phyloP scores from a whole-genome alignment of 768 basidiomycete genomes.

The Tulasnella calospora region DNA sequence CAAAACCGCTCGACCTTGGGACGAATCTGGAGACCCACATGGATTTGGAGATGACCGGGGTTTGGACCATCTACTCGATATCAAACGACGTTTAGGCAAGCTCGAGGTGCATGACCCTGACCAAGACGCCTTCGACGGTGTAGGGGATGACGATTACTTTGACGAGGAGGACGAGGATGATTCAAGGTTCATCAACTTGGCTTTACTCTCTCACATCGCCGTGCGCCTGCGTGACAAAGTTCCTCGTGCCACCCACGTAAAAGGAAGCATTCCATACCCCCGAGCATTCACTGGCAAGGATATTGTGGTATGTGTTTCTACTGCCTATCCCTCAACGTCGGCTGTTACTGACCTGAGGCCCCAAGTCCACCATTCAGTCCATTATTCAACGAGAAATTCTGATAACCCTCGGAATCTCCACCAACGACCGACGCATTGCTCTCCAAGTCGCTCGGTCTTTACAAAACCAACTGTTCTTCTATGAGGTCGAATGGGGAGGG shows the following conservation, averaged over 20 bases:
- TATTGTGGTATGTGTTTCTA: slow-evolving; percentile 63
- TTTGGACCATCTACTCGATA: slow-evolving; percentile 15
- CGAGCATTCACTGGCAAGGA: slow-evolving; percentile 91
- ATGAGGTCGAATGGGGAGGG: slow-evolving; percentile 93
- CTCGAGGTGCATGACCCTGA: slow-evolving; percentile 16
- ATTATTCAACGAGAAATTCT: slow-evolving; percentile 81
- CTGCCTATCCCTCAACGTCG: slow-evolving; percentile 5
- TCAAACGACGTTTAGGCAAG: slow-evolving; percentile 19
- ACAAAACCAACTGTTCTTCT: slow-evolving; percentile 90
- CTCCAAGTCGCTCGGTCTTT: slow-evolving; percentile 84
- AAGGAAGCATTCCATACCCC: slow-evolving; percentile 88
- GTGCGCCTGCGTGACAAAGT: slow-evolving; percentile 87
- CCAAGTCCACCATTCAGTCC: slow-evolving; percentile 78
- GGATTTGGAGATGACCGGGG: background rate
- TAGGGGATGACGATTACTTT: slow-evolving; percentile 20
- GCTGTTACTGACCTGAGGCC: slow-evolving; percentile 17
- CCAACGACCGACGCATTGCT: slow-evolving; percentile 75
- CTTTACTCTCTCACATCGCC: slow-evolving; percentile 81
- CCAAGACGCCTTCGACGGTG: slow-evolving; percentile 20
- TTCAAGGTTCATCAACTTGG: slow-evolving; percentile 79
- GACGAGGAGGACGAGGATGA: slow-evolving; percentile 65
- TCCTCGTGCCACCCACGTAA: slow-evolving; percentile 78
- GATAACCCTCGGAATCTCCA: slow-evolving; percentile 65
- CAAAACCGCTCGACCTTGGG: slow-evolving; percentile 8
- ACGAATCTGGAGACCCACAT: slow-evolving; percentile 2